Percentiles rank a stretch among this genome's conserved stretches.
Evolutionary conservation across 164 flowering plant genomes (phyloP).

Genomic region (Paratinospora sagittata): DNA sequence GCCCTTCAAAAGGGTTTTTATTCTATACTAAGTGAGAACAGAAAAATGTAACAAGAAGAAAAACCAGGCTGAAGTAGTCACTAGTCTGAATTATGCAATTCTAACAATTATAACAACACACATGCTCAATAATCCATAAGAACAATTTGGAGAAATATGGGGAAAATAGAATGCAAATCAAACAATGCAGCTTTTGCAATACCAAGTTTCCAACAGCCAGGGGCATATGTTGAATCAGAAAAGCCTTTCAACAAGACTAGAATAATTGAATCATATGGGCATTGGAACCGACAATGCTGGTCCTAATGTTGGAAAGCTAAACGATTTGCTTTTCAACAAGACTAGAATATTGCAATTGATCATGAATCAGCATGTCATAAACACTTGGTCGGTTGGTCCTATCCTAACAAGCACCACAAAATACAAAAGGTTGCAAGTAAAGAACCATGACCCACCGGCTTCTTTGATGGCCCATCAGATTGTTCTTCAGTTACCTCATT

Average conservation of each 20-base stretch:
- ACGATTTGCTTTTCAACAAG: neutral
- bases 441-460: constrained; percentile 27
- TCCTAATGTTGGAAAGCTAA: neutral
- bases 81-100: neutral
- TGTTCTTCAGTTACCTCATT: constrained; percentile 29
- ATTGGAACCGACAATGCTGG: neutral
- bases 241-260: too few species aligned
- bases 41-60: neutral
- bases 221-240: neutral
- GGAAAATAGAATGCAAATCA: neutral
- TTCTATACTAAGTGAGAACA: neutral
- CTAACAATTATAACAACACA: neutral
- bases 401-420: neutral
- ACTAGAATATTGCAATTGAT: neutral
- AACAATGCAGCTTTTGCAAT: neutral
- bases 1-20: neutral
- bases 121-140: neutral
- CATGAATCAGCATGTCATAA: too few species aligned
- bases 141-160: neutral
- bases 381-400: neutral
- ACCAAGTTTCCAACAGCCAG: neutral
- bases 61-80: neutral
- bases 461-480: constrained; percentile 36
- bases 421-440: neutral
- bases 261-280: neutral